Percentiles rank a stretch among this genome's conserved stretches.
Conservation (phyloP, 345 rosid genomes). For the Ricinus communis region DNA sequence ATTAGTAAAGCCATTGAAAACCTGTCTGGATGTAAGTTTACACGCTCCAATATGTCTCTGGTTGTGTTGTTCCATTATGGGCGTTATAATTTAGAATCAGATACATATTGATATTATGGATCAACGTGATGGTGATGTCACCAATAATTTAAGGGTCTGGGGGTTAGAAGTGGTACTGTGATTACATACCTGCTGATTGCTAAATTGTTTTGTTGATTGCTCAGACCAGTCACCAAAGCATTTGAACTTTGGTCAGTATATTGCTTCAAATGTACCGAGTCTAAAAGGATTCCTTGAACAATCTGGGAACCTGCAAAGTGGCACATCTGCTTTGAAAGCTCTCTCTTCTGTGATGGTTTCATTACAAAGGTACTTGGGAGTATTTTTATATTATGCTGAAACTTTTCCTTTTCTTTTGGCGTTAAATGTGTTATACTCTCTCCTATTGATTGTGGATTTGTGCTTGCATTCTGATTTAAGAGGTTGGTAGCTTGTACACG, state of each 20-base stretch:
- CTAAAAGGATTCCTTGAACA: slow-evolving; percentile 54
- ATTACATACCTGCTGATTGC: neutral
- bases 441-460: neutral
- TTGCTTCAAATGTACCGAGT: slow-evolving; percentile 72
- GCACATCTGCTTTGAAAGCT: slow-evolving; percentile 55
- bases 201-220: slow-evolving; percentile 20
- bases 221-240: slow-evolving; percentile 77
- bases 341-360: slow-evolving; percentile 77
- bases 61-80: neutral
- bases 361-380: slow-evolving; percentile 61
- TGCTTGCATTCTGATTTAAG: neutral
- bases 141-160: neutral
- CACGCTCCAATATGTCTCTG: neutral
- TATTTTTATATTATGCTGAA: neutral
- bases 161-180: neutral
- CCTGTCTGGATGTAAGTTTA: slow-evolving; percentile 84
- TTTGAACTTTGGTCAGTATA: slow-evolving; percentile 54
- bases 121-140: neutral
- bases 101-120: neutral
- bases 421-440: neutral
- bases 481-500: neutral
- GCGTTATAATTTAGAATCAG: neutral
- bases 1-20: slow-evolving; percentile 72
- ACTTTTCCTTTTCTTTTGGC: neutral
- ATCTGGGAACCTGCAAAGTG: slow-evolving; percentile 46